Percentiles rank a stretch among this genome's conserved stretches.
Evolutionary conservation across 306 rosid species (phyloP).

Genomic region (Adenanthera pavonina): DNA sequence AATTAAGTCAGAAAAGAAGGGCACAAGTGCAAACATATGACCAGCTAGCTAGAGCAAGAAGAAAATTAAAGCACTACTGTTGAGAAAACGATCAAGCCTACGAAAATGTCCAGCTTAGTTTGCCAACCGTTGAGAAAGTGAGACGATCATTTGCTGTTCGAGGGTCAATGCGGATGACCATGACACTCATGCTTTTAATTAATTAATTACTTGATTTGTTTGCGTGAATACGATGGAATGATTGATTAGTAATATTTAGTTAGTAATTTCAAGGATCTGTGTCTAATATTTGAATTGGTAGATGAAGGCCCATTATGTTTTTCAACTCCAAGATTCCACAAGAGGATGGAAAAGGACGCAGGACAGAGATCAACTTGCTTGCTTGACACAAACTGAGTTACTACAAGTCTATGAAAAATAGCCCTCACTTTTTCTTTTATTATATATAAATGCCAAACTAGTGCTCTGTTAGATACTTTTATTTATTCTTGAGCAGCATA

Average conservation of each 20-base stretch:
- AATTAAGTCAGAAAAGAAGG: constrained; percentile 1
- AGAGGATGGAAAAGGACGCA: constrained; percentile 19
- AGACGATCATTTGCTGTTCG: constrained; percentile 27
- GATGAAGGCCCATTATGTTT: constrained; percentile 34
- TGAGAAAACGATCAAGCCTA: constrained; percentile 14
- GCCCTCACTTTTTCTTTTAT: neutral
- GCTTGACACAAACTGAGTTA: neutral
- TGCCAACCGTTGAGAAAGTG: constrained; percentile 54
- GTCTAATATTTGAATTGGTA: constrained; percentile 14
- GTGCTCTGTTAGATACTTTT: constrained; percentile 11
- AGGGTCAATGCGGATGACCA: constrained; percentile 43
- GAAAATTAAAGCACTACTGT: too few species aligned
- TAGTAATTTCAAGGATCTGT: constrained; percentile 27
- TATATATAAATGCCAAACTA: neutral
- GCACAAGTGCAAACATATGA: constrained; percentile 11
- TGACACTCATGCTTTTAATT: constrained; percentile 22
- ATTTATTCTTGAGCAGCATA: neutral
- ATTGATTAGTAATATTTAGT: constrained; percentile 29
- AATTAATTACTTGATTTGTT: constrained; percentile 11
- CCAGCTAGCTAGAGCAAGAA: too few species aligned
- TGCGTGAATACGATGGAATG: constrained; percentile 26
- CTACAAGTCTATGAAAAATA: constrained; percentile 21
- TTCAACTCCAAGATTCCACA: constrained; percentile 28
- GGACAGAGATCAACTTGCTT: neutral
- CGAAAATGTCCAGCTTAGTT: constrained; percentile 46